Conservation (phyloP, 768 basidiomycete genomes). For the Tylopilus vinaceipallidus region DNA sequence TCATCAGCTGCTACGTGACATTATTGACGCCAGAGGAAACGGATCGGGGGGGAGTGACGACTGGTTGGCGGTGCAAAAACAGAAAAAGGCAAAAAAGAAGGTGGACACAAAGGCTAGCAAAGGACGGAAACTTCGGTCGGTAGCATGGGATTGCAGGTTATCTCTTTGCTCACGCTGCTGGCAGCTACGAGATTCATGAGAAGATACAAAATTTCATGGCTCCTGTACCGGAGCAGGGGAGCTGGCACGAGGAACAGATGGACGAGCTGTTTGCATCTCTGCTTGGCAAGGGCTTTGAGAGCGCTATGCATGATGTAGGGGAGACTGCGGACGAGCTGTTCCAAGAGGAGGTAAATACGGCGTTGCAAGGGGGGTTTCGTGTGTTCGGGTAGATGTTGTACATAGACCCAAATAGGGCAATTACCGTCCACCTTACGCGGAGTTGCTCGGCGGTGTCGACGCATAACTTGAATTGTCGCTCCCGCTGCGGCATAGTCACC, state of each 20-base stretch:
- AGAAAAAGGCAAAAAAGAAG: constrained; percentile 75
- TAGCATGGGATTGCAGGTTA: constrained; percentile 5
- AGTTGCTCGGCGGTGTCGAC: neutral
- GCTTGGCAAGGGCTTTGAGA: constrained; percentile 71
- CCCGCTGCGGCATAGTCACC: neutral
- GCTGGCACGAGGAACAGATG: constrained; percentile 95
- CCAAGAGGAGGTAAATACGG: constrained; percentile 34
- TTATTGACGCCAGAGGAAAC: constrained; percentile 69
- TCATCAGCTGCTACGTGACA: constrained; percentile 84
- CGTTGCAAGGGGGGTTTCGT: constrained; percentile 47
- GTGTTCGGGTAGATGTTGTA: constrained; percentile 51
- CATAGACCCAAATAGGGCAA: constrained; percentile 28
- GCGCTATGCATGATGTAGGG: constrained; percentile 26
- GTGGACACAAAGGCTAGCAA: constrained; percentile 97
- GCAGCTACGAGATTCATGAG: constrained; percentile 89
- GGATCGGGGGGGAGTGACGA: constrained; percentile 48
- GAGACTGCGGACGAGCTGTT: constrained; percentile 29
- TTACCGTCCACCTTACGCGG: constrained; percentile 2
- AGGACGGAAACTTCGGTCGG: constrained; percentile 85
- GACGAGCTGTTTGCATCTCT: constrained; percentile 92
- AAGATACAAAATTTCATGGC: constrained; percentile 98
- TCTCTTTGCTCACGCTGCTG: constrained; percentile 3
- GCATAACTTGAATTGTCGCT: neutral
- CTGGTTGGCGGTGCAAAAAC: constrained; percentile 65
- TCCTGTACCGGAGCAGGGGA: constrained; percentile 62